Conservation (phyloP, 2,329 filamentous ascomycete genomes). For the Colletotrichum plurivorum region DNA sequence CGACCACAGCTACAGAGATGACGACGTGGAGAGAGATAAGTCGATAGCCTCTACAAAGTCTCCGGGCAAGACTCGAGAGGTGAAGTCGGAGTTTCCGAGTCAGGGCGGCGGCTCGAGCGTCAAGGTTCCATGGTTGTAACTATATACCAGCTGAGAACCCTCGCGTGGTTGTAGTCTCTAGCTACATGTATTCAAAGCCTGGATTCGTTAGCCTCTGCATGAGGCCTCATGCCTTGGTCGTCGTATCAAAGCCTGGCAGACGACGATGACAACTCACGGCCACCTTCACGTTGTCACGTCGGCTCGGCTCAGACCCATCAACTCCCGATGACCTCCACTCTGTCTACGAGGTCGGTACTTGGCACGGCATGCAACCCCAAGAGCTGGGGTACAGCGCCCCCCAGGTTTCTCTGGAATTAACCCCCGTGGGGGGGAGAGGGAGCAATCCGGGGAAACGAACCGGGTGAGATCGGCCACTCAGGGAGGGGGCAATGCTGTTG, state of each 20-base stretch:
- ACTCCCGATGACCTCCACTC: not conserved
- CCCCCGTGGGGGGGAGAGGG: conserved; percentile 8
- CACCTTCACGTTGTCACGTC: not conserved
- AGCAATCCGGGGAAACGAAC: not conserved
- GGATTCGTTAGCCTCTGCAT: no score
- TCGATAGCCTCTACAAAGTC: not conserved
- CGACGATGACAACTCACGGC: not conserved
- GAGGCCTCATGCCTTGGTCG: not conserved
- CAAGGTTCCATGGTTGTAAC: not conserved
- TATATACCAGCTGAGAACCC: not conserved
- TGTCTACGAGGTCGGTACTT: not conserved
- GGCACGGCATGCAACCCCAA: not conserved
- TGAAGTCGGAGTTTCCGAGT: not conserved
- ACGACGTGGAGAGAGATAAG: no score
- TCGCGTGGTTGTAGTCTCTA: no score
- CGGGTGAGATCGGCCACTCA: not conserved
- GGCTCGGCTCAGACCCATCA: conserved; percentile 29
- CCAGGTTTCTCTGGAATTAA: not conserved
- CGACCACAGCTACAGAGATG: no score
- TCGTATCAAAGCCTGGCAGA: not conserved
- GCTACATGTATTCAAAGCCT: no score
- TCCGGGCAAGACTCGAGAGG: not conserved
- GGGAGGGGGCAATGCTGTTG: not conserved
- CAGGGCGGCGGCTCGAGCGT: no score
- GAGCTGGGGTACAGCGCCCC: no score